Evolutionary conservation across 169 alveolate genomes (phyloP).

Genomic region (Cryptosporidium xiaoi): DNA sequence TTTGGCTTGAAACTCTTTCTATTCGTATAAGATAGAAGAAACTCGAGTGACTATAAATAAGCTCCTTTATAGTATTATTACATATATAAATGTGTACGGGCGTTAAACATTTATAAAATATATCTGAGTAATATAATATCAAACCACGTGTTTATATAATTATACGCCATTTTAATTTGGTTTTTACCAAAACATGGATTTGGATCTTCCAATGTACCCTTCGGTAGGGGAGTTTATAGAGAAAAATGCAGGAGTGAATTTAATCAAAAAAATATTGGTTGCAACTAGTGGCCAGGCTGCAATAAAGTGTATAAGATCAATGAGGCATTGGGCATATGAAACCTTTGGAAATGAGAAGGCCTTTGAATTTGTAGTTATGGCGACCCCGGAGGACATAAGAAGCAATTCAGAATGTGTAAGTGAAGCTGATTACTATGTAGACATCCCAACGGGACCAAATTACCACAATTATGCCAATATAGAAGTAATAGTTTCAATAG

Average conservation of each 20-base stretch:
- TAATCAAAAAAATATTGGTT: constrained; percentile 76
- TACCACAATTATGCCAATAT: constrained; percentile 84
- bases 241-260: constrained; percentile 46
- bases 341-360: constrained; percentile 79
- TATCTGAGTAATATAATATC: too few species aligned
- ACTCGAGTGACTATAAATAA: too few species aligned
- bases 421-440: constrained; percentile 82
- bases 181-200: neutral
- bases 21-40: too few species aligned
- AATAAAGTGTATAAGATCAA: constrained; percentile 78
- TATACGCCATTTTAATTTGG: neutral
- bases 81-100: too few species aligned
- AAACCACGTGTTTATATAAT: neutral
- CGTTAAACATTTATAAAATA: too few species aligned
- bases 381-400: constrained; percentile 83
- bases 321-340: constrained; percentile 81
- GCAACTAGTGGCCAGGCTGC: constrained; percentile 82
- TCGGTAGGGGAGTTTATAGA: constrained; percentile 53
- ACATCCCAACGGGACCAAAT: constrained; percentile 83
- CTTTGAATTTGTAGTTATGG: constrained; percentile 84
- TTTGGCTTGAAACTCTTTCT: too few species aligned
- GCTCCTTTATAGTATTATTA: too few species aligned
- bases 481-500: constrained; percentile 78
- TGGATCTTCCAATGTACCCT: constrained; percentile 15
- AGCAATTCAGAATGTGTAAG: constrained; percentile 82